Evolutionary conservation across 192 early-diverging fungal genomes (phyloP), one percentile per base, ranked within the genome.

Genomic region (Lunasporangiospora selenospora): DNA sequence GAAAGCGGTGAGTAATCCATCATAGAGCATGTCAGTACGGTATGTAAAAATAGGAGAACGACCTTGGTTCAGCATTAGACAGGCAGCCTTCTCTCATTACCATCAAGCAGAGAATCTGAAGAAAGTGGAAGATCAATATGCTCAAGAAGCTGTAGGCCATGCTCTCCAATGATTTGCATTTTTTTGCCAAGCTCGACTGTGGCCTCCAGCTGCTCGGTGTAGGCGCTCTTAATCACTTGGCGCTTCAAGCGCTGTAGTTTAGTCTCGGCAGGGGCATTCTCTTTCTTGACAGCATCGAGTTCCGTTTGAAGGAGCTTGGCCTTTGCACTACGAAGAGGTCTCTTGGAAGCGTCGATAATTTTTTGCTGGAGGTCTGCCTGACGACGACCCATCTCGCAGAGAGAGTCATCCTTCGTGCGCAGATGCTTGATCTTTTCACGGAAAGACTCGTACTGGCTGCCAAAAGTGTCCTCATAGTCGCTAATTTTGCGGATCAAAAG

Each of bases 141-240:
- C 0, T 73, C 69, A 5, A 73, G 37, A 12, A 73, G 10, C 23
- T 73, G 54, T 19, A 58, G 62, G 15, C 69, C 69, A 58, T 73
- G 69, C 36, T 73, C 69, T 15, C 69, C 69, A 53, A 73, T 73
- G 30, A 73, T 73, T n/a, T 63, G 60, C 69, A 73, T 73, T 43
- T 73, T 73, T 49, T 58, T 73, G 23, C 69, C 69, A 10, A 73
- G 40, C 36, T 73, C 69, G 30, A 73, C 58, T 13, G 63, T 63
- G 30, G 69, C 69, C 36, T 73, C 63, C 60, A 73, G 29, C 29
- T 73, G 59, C 18, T 63, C 60, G 3, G 60, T 63, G 18, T 73
- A 73, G 23, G 69, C 69, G 15, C 47, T 49, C 48, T 73, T 73
- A 49, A 73, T 50, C 38, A 62, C 16, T 24, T 73, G 31, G 11